Evolutionary conservation across 2,329 filamentous ascomycete species (phyloP).

Genomic region (Aspergillus sp.): DNA sequence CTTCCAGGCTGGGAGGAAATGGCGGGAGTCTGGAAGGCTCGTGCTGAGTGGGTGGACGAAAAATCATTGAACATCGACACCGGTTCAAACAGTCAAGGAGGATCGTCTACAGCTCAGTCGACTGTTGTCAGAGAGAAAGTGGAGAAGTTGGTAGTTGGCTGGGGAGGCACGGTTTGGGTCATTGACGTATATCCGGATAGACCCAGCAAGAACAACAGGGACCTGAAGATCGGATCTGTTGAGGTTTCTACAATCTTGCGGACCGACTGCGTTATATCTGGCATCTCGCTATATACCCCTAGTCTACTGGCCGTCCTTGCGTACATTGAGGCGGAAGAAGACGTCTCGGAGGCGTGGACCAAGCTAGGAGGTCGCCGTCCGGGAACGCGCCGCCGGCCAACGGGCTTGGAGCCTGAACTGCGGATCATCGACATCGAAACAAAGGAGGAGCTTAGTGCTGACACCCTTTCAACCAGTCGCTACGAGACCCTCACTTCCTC

Average conservation of each 20-base stretch:
- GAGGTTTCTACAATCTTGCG: conserved; percentile 94
- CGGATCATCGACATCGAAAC: conserved; percentile 86
- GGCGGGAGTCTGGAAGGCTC: conserved; percentile 91
- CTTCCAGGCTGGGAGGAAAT: conserved; percentile 92
- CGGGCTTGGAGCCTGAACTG: conserved; percentile 82
- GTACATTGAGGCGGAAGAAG: conserved; percentile 75
- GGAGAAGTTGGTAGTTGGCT: conserved; percentile 87
- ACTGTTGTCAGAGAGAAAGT: conserved; percentile 45
- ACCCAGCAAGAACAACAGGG: conserved; percentile 66
- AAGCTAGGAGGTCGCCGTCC: conserved; percentile 53
- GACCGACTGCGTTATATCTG: conserved; percentile 97
- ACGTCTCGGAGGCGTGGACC: conserved; percentile 59
- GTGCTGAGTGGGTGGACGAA: conserved; percentile 91
- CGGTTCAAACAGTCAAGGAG: conserved; percentile 47
- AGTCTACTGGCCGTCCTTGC: conserved; percentile 88
- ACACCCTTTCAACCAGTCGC: conserved; percentile 80
- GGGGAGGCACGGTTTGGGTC: conserved; percentile 96
- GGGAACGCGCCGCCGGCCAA: conserved; percentile 70
- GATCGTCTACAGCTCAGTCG: conserved; percentile 40
- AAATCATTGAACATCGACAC: conserved; percentile 74
- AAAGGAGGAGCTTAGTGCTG: conserved; percentile 80
- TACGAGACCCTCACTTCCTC: conserved; percentile 83
- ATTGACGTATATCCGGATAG: conserved; percentile 82
- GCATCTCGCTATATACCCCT: conserved; percentile 93
- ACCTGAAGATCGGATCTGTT: conserved; percentile 74